phyloP scores from a whole-genome alignment of 1,139 yeast genomes.

The Candida albicans region DNA sequence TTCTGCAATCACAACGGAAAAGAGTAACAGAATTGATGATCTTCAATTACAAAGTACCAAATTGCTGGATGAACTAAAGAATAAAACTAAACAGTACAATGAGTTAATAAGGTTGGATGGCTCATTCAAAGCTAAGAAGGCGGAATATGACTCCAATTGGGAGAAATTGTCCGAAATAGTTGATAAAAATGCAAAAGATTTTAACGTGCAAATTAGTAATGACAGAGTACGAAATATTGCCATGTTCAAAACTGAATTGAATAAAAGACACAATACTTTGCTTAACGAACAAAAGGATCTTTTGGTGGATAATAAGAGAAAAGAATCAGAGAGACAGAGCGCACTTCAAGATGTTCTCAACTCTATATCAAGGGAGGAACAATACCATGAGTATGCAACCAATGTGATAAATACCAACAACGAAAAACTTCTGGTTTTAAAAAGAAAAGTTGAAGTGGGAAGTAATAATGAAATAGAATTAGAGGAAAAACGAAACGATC shows the following conservation, averaged over 20 bases:
- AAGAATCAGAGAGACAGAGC: slow-evolving; percentile 16
- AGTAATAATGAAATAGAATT: slow-evolving; percentile 34
- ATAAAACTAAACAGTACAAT: slow-evolving; percentile 36
- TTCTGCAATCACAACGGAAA: slow-evolving; percentile 42
- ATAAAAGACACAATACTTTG: slow-evolving; percentile 5
- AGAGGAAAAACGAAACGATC: slow-evolving; percentile 28
- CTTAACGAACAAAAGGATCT: slow-evolving; percentile 10
- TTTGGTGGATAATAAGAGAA: slow-evolving; percentile 10
- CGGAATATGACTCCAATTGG: slow-evolving; percentile 20
- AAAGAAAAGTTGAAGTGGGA: slow-evolving; percentile 41
- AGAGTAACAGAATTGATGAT: slow-evolving; percentile 27
- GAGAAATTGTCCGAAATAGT: slow-evolving; percentile 13
- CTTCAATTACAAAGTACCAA: slow-evolving; percentile 15
- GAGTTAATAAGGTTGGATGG: slow-evolving; percentile 55
- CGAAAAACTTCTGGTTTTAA: slow-evolving; percentile 32
- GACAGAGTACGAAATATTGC: slow-evolving; percentile 11
- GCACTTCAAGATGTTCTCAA: slow-evolving; percentile 14
- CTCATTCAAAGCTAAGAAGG: slow-evolving; percentile 52
- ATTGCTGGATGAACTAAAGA: slow-evolving; percentile 19
- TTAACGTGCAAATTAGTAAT: slow-evolving; percentile 17
- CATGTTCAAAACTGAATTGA: slow-evolving; percentile 13
- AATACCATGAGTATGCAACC: slow-evolving; percentile 12
- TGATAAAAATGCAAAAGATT: slow-evolving; percentile 16
- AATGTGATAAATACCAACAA: slow-evolving; percentile 33
- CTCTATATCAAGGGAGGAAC: slow-evolving; percentile 17